These are phyloP conservation scores for Cyclaneusma minus DNA, from an alignment of 2,329 filamentous ascomycete genomes.

Conservation along the genomic window DNA sequence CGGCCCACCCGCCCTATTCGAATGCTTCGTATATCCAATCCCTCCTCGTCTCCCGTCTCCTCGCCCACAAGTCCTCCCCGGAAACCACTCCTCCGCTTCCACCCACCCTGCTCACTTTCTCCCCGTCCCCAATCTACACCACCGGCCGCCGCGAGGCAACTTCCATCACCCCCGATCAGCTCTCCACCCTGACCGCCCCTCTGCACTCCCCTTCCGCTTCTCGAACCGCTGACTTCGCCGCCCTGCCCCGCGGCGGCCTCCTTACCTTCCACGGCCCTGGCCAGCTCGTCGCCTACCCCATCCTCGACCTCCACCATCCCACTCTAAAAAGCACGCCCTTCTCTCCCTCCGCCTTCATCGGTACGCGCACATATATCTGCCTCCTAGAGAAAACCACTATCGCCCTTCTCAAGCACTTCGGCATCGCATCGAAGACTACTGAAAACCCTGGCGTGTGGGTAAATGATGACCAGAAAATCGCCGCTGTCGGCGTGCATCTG, in stretches of 20 bases:
- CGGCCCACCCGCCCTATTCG: too few species aligned
- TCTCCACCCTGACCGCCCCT: constrained; percentile 22
- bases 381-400: constrained; percentile 67
- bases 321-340: constrained; percentile 7
- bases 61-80: constrained; percentile 36
- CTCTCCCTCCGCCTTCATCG: constrained; percentile 22
- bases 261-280: constrained; percentile 93
- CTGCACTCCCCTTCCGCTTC: constrained; percentile 5
- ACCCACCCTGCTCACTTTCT: constrained; percentile 68
- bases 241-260: constrained; percentile 58
- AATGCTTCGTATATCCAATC: too few species aligned
- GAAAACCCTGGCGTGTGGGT: constrained; percentile 81
- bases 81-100: constrained; percentile 28
- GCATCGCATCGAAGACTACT: constrained; percentile 45
- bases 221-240: constrained; percentile 15
- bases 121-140: constrained; percentile 72
- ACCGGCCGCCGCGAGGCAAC: constrained; percentile 63
- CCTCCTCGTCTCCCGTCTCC: constrained; percentile 36
- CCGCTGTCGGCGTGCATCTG: constrained; percentile 83
- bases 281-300: constrained; percentile 82
- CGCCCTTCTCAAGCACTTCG: constrained; percentile 42
- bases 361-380: constrained; percentile 61
- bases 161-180: constrained; percentile 30
- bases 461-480: constrained; percentile 53
- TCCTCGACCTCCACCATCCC: constrained; percentile 62